These are phyloP conservation scores for Agaricus subrufescens DNA, from an alignment of 768 basidiomycete species.

Conservation along the genomic window DNA sequence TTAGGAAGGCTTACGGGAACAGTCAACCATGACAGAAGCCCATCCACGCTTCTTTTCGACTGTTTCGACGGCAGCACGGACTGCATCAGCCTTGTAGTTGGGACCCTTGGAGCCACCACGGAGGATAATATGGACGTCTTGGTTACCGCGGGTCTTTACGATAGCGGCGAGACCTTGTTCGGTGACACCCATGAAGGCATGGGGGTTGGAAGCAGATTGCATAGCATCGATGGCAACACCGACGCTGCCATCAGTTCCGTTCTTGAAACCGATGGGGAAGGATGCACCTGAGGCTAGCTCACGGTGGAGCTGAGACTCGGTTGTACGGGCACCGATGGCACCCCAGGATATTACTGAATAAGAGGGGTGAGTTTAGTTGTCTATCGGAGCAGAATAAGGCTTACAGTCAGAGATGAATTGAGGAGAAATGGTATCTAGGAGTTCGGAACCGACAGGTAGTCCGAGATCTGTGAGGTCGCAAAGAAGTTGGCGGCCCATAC, in stretches of 20 bases:
- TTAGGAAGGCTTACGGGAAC: constrained; percentile 51
- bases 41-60: constrained; percentile 59
- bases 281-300: constrained; percentile 95
- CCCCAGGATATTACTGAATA: constrained; percentile 77
- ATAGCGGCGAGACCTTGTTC: constrained; percentile 90
- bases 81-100: constrained; percentile 76
- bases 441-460: constrained; percentile 90
- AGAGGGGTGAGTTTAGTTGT: constrained; percentile 4
- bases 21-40: constrained; percentile 86
- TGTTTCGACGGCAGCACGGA: constrained; percentile 53
- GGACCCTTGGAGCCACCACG: constrained; percentile 90
- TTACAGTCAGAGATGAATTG: constrained; percentile 78
- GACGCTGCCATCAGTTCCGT: constrained; percentile 94
- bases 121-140: constrained; percentile 93
- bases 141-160: constrained; percentile 82
- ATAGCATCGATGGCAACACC: constrained; percentile 95
- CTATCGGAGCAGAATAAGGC: constrained; percentile 15
- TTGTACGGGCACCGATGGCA: constrained; percentile 95
- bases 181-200: constrained; percentile 94
- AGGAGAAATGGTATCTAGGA: constrained; percentile 76
- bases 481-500: constrained; percentile 81
- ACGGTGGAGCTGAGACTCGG: constrained; percentile 95
- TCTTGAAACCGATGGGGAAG: constrained; percentile 99
- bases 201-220: constrained; percentile 86
- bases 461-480: constrained; percentile 88